phyloP scores from a whole-genome alignment of 805 yeast species.

The Teunomyces kruisii region DNA sequence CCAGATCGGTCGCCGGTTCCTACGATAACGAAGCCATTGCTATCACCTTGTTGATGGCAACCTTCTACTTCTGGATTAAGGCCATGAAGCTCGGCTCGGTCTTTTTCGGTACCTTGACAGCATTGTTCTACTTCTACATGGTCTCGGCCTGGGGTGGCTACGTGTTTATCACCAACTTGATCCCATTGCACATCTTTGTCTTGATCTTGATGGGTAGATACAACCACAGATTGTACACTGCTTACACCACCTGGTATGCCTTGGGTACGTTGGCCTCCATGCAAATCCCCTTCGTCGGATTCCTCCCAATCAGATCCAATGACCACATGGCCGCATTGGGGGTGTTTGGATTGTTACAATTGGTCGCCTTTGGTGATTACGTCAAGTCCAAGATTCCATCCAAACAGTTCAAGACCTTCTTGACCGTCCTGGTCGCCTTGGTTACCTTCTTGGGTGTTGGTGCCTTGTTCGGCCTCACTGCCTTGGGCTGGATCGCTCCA shows the following conservation, averaged over 20 bases:
- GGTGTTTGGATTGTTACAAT: constrained; percentile 91
- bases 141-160: constrained; percentile 99
- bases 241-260: constrained; percentile 96
- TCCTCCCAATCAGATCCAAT: constrained; percentile 92
- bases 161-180: constrained; percentile 95
- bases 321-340: constrained; percentile 99
- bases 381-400: constrained; percentile 72
- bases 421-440: constrained; percentile 56
- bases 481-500: constrained; percentile 93
- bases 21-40: constrained; percentile 99
- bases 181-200: constrained; percentile 92
- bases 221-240: constrained; percentile 74
- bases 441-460: constrained; percentile 63
- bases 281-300: constrained; percentile 99
- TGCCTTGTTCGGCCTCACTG: constrained; percentile 78
- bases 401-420: constrained; percentile 68
- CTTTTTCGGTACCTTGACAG: constrained; percentile 78
- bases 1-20: constrained; percentile 97
- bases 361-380: constrained; percentile 83
- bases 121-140: constrained; percentile 94
- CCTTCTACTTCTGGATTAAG: constrained; percentile 95
- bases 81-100: constrained; percentile 89
- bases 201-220: constrained; percentile 93
- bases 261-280: constrained; percentile 96
- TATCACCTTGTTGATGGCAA: constrained; percentile 90